Evolutionary conservation across 805 yeast genomes (phyloP).

Genomic region (Zygosaccharomyces bailii): DNA sequence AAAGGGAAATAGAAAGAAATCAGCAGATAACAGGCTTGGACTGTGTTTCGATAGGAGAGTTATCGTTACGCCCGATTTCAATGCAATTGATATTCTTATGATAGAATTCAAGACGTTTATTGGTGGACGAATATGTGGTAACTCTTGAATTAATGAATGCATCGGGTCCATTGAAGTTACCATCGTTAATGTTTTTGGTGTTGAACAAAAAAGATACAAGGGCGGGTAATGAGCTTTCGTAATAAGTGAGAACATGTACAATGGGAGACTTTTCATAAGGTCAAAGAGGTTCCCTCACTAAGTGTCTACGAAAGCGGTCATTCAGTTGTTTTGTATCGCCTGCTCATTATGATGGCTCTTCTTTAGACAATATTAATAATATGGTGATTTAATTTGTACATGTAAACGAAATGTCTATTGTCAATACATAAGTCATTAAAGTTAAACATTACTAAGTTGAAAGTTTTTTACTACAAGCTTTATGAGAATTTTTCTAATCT

Average conservation of each 20-base stretch:
- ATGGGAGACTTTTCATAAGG: not conserved
- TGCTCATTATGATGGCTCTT: too few species aligned
- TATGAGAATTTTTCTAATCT: too few species aligned
- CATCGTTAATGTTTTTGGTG: not conserved
- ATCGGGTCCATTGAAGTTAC: not conserved
- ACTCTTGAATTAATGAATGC: not conserved
- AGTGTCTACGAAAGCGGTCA: too few species aligned
- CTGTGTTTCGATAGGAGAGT: not conserved
- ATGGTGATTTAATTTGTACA: too few species aligned
- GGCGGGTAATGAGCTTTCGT: constrained; percentile 1
- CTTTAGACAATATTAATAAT: too few species aligned
- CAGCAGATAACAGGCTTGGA: not conserved
- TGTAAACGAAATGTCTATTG: too few species aligned
- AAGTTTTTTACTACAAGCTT: too few species aligned
- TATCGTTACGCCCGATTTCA: not conserved
- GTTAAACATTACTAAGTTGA: too few species aligned
- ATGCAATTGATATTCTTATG: not conserved
- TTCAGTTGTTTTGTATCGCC: too few species aligned
- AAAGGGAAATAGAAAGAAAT: not conserved
- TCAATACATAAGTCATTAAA: too few species aligned
- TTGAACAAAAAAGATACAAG: not conserved
- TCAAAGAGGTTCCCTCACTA: not conserved
- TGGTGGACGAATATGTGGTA: not conserved
- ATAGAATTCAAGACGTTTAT: not conserved
- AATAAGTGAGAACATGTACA: not conserved